Evolutionary conservation across 73 alveolate genomes (phyloP).

Genomic region (Uronychia setigera): DNA sequence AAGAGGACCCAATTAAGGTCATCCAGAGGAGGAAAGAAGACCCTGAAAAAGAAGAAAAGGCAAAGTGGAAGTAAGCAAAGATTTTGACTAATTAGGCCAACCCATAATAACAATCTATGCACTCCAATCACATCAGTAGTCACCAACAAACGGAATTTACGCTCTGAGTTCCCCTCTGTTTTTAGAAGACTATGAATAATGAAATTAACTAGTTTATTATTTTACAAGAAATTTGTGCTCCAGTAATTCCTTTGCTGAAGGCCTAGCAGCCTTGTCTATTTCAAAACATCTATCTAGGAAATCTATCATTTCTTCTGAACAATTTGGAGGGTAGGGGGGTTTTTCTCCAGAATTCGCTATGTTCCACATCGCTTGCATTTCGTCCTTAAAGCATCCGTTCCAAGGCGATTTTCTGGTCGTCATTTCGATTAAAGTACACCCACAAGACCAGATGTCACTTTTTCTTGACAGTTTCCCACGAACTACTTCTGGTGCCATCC

Average conservation of each 20-base stretch:
- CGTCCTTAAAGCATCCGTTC: background rate
- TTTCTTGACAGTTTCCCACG: slow-evolving; percentile 6
- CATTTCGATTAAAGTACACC: slow-evolving; percentile 68
- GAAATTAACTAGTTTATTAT: background rate
- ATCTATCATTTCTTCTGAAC: background rate
- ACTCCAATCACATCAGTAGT: slow-evolving; percentile 36
- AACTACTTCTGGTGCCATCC: slow-evolving; percentile 78
- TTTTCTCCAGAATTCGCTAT: background rate
- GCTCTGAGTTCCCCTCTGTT: slow-evolving; percentile 52
- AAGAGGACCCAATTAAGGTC: slow-evolving; percentile 45
- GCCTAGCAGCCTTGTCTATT: background rate
- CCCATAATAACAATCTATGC: slow-evolving; percentile 23
- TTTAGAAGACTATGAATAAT: slow-evolving; percentile 33
- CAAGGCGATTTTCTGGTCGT: slow-evolving; percentile 60
- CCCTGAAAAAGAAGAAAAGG: slow-evolving; percentile 30
- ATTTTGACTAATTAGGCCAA: slow-evolving; percentile 8
- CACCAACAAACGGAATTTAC: slow-evolving; percentile 25
- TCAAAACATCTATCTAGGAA: background rate
- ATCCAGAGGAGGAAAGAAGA: slow-evolving; percentile 41
- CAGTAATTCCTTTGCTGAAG: background rate
- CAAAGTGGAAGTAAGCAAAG: slow-evolving; percentile 30
- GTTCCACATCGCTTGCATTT: background rate
- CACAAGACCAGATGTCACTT: slow-evolving; percentile 69
- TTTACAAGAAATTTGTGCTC: background rate
- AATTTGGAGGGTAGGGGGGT: background rate